Evolutionary conservation across 495 filamentous ascomycete genomes (phyloP).

Genomic region (Penicillium daleae): DNA sequence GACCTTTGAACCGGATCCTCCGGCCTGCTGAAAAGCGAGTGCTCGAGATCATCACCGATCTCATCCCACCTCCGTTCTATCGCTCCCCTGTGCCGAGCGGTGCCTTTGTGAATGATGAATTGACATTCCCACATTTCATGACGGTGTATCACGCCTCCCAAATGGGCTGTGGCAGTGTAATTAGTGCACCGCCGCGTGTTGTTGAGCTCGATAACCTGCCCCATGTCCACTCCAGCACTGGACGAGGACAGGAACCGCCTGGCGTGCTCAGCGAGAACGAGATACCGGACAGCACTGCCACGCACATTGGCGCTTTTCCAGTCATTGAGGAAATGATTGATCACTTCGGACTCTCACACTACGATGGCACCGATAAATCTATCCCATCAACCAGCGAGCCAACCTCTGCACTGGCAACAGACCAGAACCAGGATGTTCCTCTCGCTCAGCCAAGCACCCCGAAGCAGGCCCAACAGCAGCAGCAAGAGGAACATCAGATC

Average conservation of each 20-base stretch:
- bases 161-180: not conserved
- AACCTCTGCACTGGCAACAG: not conserved
- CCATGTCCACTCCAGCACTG: not conserved
- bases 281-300: not conserved
- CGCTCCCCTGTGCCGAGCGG: constrained; percentile 20
- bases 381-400: not conserved
- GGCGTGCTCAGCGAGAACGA: not conserved
- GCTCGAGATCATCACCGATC: constrained; percentile 18
- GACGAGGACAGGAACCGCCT: not conserved
- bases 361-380: not conserved
- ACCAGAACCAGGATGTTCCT: not conserved
- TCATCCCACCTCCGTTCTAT: constrained; percentile 20
- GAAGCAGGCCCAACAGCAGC: not conserved
- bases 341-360: not conserved
- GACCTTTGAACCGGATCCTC: constrained; percentile 20
- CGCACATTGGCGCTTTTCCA: not conserved
- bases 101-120: constrained; percentile 2
- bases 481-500: not conserved
- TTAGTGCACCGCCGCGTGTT: not conserved
- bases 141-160: not conserved
- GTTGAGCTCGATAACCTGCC: not conserved
- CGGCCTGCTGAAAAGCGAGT: constrained; percentile 15
- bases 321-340: not conserved
- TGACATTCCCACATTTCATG: not conserved
- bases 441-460: not conserved